These are phyloP conservation scores for Silene noctiflora DNA, from an alignment of 179 eudicot species.

Conservation along the genomic window DNA sequence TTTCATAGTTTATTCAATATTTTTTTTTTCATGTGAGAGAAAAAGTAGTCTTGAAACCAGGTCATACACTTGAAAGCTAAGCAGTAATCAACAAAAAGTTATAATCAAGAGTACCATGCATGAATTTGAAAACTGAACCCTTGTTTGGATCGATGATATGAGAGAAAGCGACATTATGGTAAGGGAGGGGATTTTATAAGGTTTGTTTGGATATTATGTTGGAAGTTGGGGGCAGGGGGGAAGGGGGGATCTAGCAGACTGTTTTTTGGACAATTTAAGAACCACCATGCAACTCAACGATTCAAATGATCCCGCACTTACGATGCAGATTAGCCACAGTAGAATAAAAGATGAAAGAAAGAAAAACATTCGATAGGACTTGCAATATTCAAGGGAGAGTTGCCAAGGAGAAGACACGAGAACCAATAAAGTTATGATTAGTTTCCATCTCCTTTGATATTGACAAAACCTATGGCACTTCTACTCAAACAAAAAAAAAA, in stretches of 20 bases:
- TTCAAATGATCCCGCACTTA: background rate
- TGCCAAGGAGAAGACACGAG: no score
- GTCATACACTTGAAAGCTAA: background rate
- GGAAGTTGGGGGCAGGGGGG: no score
- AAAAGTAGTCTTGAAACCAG: background rate
- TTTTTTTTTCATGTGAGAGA: background rate
- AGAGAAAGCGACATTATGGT: background rate
- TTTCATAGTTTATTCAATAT: background rate
- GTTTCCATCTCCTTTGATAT: no score
- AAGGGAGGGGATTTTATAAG: background rate
- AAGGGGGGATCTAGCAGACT: background rate
- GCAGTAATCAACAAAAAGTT: background rate
- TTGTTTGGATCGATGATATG: background rate
- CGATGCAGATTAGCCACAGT: background rate
- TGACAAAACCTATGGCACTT: background rate
- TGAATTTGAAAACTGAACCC: background rate
- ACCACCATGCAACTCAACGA: background rate
- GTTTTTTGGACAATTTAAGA: background rate
- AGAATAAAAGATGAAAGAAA: background rate
- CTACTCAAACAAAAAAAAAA: background rate
- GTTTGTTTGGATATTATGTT: no score
- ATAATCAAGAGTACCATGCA: conserved; percentile 2
- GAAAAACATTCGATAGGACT: background rate
- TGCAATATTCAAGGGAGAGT: no score
- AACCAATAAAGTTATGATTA: no score